phyloP scores from a whole-genome alignment of 78 protist genomes.

The Guillardia theta region DNA sequence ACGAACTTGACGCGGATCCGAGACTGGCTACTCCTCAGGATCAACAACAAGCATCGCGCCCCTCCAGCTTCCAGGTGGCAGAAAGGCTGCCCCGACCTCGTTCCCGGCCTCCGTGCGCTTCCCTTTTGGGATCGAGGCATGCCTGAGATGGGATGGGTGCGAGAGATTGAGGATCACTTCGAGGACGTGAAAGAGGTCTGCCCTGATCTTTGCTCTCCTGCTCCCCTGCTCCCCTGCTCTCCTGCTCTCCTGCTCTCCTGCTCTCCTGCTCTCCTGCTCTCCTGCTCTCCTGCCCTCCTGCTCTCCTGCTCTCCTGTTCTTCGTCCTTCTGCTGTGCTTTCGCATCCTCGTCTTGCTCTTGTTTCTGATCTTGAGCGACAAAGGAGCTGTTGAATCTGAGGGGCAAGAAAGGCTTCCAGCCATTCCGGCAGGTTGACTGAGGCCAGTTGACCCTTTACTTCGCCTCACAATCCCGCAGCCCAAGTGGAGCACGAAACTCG shows the following conservation, averaged over 20 bases:
- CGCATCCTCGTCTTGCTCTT: neutral
- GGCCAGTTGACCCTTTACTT: no score
- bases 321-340: neutral
- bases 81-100: slow-evolving; percentile 41
- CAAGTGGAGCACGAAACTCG: neutral
- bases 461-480: no score
- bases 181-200: neutral
- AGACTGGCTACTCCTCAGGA: neutral
- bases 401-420: neutral
- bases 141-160: neutral
- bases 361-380: neutral
- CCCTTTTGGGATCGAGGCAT: neutral
- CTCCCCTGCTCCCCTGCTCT: neutral
- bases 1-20: neutral
- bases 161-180: neutral
- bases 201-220: neutral
- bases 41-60: neutral
- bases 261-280: neutral
- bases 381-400: neutral
- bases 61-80: neutral
- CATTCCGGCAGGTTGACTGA: no score
- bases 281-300: neutral
- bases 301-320: neutral
- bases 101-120: slow-evolving; percentile 29
- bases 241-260: neutral